Evolutionary conservation across 257 asterid species (phyloP).

Genomic region (Fraxinus cuspidata): DNA sequence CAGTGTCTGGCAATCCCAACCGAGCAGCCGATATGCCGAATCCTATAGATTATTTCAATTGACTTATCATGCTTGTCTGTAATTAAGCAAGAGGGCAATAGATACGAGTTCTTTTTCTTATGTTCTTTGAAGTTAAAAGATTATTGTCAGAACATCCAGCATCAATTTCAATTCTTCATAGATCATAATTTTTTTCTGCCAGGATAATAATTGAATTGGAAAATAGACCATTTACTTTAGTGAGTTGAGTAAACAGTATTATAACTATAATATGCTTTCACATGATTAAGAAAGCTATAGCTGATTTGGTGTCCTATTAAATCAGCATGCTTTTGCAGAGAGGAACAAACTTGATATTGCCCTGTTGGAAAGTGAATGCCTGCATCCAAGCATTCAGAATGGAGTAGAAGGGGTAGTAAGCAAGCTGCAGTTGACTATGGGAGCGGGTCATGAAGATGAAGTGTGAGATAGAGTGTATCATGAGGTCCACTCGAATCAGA

Average conservation of each 20-base stretch:
- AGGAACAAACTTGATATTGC: neutral
- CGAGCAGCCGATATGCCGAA: constrained; percentile 93
- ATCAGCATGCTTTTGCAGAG: neutral
- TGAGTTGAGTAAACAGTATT: neutral
- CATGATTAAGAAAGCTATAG: neutral
- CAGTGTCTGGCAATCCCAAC: constrained; percentile 89
- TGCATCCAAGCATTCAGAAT: neutral
- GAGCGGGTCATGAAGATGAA: neutral
- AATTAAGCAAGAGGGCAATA: neutral
- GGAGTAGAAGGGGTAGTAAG: neutral
- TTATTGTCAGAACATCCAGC: neutral
- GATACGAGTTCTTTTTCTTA: neutral
- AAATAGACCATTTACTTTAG: neutral
- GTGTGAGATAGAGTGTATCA: neutral
- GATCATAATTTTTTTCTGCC: neutral
- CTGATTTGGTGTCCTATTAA: neutral
- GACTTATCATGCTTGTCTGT: constrained; percentile 20
- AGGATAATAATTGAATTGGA: neutral
- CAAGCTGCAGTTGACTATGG: neutral
- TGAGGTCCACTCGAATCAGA: neutral
- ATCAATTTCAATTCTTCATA: neutral
- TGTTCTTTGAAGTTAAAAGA: neutral
- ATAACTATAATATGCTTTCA: neutral
- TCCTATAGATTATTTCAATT: constrained; percentile 48
- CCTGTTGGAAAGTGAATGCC: neutral